These are phyloP conservation scores for Euphrasia arctica DNA, from an alignment of 305 asterid genomes.

Conservation along the genomic window DNA sequence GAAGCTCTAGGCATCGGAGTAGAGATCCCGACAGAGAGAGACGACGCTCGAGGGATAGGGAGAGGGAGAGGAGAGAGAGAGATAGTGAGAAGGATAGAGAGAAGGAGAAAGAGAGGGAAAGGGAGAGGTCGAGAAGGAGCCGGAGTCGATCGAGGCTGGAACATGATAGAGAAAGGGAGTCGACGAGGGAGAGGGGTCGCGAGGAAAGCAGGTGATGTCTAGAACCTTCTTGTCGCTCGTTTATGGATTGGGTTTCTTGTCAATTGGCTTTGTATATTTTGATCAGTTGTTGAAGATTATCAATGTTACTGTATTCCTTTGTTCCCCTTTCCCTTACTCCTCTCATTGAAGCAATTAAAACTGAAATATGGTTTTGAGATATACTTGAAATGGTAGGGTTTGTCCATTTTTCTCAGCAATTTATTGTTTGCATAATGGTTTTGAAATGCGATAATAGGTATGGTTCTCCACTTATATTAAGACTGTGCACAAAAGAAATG, in stretches of 20 bases:
- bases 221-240: conserved; percentile 15
- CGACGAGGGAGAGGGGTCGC: conserved; percentile 63
- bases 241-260: conserved; percentile 1
- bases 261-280: neutral
- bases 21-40: conserved; percentile 41
- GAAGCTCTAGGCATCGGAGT: conserved; percentile 72
- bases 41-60: conserved; percentile 49
- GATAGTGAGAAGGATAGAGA: conserved; percentile 37
- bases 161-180: conserved; percentile 51
- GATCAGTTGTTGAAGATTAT: too few relatives aligned
- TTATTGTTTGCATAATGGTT: conserved; percentile 11
- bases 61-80: conserved; percentile 34
- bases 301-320: too few relatives aligned
- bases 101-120: conserved; percentile 27
- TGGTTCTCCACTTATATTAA: conserved; percentile 8
- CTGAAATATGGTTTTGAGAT: too few relatives aligned
- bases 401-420: conserved; percentile 9
- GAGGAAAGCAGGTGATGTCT: conserved; percentile 82
- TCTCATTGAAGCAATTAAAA: too few relatives aligned
- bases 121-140: conserved; percentile 22
- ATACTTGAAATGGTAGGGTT: neutral
- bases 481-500: conserved; percentile 27
- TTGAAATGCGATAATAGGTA: conserved; percentile 16
- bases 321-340: neutral
- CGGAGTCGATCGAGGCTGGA: conserved; percentile 24